Percentiles rank a stretch among this genome's conserved stretches.
phyloP scores from a whole-genome alignment of 768 basidiomycete genomes.

The Lentinula aciculospora region DNA sequence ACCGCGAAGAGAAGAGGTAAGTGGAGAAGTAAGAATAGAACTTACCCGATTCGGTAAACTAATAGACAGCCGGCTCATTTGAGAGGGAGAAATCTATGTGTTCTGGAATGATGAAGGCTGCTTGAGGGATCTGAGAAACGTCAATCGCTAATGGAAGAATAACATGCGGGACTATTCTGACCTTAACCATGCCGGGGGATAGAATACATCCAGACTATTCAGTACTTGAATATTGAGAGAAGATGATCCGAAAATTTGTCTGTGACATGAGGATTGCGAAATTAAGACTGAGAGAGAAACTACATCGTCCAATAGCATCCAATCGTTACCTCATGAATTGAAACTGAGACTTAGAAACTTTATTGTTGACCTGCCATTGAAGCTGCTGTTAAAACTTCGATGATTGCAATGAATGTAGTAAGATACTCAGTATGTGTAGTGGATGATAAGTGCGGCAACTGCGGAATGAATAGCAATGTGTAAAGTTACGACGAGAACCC shows the following conservation, averaged over 20 bases:
- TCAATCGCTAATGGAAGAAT: background rate
- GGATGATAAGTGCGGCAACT: background rate
- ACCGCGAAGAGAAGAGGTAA: background rate
- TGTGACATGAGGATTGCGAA: too few species aligned
- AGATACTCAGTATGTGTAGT: background rate
- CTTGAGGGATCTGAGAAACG: background rate
- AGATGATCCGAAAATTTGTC: too few species aligned
- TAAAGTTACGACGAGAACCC: background rate
- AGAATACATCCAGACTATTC: too few species aligned
- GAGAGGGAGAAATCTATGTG: background rate
- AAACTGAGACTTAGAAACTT: too few species aligned
- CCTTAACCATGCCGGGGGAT: too few species aligned
- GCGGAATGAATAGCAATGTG: conserved; percentile 4
- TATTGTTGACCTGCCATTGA: background rate
- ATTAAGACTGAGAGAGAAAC: too few species aligned
- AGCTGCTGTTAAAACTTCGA: background rate
- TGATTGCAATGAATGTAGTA: conserved; percentile 3
- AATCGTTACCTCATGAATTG: too few species aligned
- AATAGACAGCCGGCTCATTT: background rate
- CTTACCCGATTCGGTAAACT: background rate
- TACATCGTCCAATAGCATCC: too few species aligned
- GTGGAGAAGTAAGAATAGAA: background rate
- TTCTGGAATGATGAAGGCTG: background rate
- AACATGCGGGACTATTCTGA: background rate
- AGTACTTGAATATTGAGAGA: too few species aligned